Conservation (phyloP, 1,284 basidiomycete genomes). For the Taiwanofungus camphoratus region DNA sequence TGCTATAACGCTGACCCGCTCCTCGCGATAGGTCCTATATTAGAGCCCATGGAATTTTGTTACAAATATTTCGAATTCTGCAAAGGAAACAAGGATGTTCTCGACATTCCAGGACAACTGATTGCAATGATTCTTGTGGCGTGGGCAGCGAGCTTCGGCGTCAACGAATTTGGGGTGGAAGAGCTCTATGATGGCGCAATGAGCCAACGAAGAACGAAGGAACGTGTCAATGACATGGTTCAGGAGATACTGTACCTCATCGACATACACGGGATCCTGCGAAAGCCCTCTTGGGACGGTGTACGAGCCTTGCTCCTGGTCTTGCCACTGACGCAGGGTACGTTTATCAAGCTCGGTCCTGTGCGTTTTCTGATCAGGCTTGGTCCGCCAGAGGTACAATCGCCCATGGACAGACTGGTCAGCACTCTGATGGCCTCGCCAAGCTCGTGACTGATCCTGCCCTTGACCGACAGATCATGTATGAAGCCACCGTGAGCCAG, state of each 20-base stretch:
- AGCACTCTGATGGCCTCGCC: no score
- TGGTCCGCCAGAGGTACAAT: conserved; percentile 36
- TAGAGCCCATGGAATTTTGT: conserved; percentile 72
- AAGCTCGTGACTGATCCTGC: no score
- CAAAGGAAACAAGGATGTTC: conserved; percentile 48
- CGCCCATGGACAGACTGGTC: conserved; percentile 47
- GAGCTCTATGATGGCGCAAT: conserved; percentile 32
- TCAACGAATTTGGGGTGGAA: conserved; percentile 67
- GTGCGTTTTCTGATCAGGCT: conserved; percentile 4
- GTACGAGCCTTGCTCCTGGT: conserved; percentile 72
- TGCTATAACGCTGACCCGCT: conserved; percentile 25
- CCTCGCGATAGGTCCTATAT: conserved; percentile 52
- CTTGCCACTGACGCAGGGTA: conserved; percentile 79
- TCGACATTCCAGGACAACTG: conserved; percentile 56
- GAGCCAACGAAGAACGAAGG: conserved; percentile 33
- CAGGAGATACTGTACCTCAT: conserved; percentile 72
- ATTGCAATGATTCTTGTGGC: conserved; percentile 68
- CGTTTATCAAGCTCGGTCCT: conserved; percentile 18
- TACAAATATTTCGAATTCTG: conserved; percentile 58
- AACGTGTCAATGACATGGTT: conserved; percentile 51
- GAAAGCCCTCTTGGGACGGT: conserved; percentile 84
- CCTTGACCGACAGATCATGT: conserved; percentile 45
- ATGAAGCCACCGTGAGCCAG: conserved; percentile 57
- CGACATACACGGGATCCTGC: conserved; percentile 70
- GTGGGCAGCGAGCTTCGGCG: conserved; percentile 83